Evolutionary conservation across 768 basidiomycete species (phyloP), one percentile per base, ranked within the genome.

Genomic region (Russula ochroleuca): DNA sequence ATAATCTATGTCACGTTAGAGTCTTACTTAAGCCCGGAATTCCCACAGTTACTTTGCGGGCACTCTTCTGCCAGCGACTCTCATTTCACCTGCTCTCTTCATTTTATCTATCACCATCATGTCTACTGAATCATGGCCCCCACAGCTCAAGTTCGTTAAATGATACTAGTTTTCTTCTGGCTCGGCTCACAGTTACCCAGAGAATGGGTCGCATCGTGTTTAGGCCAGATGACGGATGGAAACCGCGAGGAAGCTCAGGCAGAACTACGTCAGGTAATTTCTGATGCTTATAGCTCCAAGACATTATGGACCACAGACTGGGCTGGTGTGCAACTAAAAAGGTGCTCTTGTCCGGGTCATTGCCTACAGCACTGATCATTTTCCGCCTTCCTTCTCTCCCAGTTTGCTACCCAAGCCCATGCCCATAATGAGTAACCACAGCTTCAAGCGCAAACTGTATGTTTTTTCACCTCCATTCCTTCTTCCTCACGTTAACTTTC

Each of bases 231-330:
- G 81, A 91, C 91, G 19, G 89, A 94, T 67, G 75, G 81, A 57
- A 98, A 96, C 77, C 86, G 89, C 74, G 77, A 78, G 54, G 93
- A 94, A 69, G 95, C 95, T 23, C 92, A 94, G 72, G 82, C 88
- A 64, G 97, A 99, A 80, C 78, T 99, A 73, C 94, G 94, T 84
- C 84, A 91, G 86, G 90, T 94, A 83, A 97, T 99, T 75, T 88
- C 90, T 83, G 85, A 94, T 69, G 87, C 94, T 75, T 96, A 92
- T 77, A 81, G 85, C 66, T 81, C 85, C 72, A 86, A 90, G 73
- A 83, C 88, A 1, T 80, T 98, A 28, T 89, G 91, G 85, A 90
- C 91, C n/a, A 96, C 90, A 62, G 93, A 98, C 74, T 99, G 97
- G 97, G 78, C 81, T 11, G 87, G 83, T 37, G 83, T 94, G 38